Conservation (phyloP, 2,329 filamentous ascomycete genomes). For the Anthostomella pinea region DNA sequence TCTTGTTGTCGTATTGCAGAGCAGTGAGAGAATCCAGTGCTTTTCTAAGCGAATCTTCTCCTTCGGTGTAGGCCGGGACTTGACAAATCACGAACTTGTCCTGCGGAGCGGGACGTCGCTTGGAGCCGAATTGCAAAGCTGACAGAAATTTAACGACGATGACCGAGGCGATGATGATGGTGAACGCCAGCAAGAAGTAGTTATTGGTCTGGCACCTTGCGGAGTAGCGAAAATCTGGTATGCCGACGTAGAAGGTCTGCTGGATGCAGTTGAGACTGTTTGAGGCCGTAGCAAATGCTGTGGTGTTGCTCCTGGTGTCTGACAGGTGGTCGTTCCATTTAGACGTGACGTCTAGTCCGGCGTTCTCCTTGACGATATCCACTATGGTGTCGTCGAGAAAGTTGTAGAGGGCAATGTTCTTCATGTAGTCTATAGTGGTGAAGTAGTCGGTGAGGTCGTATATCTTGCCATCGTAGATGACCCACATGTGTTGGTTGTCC, state of each 20-base stretch:
- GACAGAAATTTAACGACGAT: slow-evolving; percentile 88
- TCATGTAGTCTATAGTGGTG: slow-evolving; percentile 62
- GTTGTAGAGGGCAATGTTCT: slow-evolving; percentile 55
- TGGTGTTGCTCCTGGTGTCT: slow-evolving; percentile 48
- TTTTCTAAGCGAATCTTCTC: slow-evolving; percentile 90
- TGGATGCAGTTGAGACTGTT: slow-evolving; percentile 79
- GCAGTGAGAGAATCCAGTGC: slow-evolving; percentile 92
- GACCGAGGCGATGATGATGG: slow-evolving; percentile 76
- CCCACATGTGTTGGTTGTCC: slow-evolving; percentile 70
- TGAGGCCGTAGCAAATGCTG: slow-evolving; percentile 46
- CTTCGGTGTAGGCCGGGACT: slow-evolving; percentile 96
- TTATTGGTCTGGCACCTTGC: slow-evolving; percentile 83
- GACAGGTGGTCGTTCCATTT: slow-evolving; percentile 57
- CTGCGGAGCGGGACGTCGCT: slow-evolving; percentile 82
- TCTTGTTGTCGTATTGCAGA: slow-evolving; percentile 95
- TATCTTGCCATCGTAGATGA: slow-evolving; percentile 69
- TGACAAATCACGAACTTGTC: slow-evolving; percentile 99
- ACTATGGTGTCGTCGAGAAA: slow-evolving; percentile 72
- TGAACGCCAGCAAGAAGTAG: slow-evolving; percentile 83
- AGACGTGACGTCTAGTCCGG: slow-evolving; percentile 74
- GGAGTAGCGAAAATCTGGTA: slow-evolving; percentile 76
- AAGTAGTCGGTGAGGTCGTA: slow-evolving; percentile 95
- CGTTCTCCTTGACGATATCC: slow-evolving; percentile 67
- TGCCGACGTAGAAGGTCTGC: slow-evolving; percentile 79
- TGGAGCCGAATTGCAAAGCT: slow-evolving; percentile 89